phyloP scores from a whole-genome alignment of 1,284 basidiomycete species.

The Irpex lacteus region DNA sequence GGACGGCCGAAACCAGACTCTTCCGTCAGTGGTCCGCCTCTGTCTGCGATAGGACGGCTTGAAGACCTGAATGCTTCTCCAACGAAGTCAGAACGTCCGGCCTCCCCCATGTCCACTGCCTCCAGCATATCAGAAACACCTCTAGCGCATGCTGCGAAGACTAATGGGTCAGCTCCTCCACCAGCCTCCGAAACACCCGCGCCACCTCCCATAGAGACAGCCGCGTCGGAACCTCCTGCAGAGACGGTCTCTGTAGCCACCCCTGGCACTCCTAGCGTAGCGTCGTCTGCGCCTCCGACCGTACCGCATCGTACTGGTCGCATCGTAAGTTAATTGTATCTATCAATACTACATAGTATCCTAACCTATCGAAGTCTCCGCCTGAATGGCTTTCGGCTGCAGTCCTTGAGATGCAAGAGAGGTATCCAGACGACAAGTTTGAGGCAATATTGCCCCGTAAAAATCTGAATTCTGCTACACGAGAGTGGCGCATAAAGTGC shows the following conservation, averaged over 20 bases:
- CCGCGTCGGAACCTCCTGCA: neutral
- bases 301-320: neutral
- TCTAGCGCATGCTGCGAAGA: slow-evolving; percentile 56
- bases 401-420: slow-evolving; percentile 61
- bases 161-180: slow-evolving; percentile 43
- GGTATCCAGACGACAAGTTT: slow-evolving; percentile 84
- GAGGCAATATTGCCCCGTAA: slow-evolving; percentile 64
- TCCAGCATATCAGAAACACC: slow-evolving; percentile 72
- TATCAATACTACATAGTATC: neutral
- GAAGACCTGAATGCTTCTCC: slow-evolving; percentile 6
- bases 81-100: slow-evolving; percentile 44
- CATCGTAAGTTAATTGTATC: slow-evolving; percentile 6
- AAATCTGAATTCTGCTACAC: slow-evolving; percentile 44
- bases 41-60: slow-evolving; percentile 9
- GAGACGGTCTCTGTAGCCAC: neutral
- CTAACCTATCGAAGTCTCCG: slow-evolving; percentile 20
- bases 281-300: neutral
- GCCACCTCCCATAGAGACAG: neutral
- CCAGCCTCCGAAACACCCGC: slow-evolving; percentile 2
- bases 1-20: slow-evolving; percentile 34
- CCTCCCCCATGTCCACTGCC: slow-evolving; percentile 64
- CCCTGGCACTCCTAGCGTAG: neutral
- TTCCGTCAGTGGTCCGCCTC: slow-evolving; percentile 29
- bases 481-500: slow-evolving; percentile 94
- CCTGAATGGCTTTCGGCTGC: slow-evolving; percentile 74